Evolutionary conservation across 2,329 filamentous ascomycete genomes (phyloP).

Genomic region (Scedosporium boydii): DNA sequence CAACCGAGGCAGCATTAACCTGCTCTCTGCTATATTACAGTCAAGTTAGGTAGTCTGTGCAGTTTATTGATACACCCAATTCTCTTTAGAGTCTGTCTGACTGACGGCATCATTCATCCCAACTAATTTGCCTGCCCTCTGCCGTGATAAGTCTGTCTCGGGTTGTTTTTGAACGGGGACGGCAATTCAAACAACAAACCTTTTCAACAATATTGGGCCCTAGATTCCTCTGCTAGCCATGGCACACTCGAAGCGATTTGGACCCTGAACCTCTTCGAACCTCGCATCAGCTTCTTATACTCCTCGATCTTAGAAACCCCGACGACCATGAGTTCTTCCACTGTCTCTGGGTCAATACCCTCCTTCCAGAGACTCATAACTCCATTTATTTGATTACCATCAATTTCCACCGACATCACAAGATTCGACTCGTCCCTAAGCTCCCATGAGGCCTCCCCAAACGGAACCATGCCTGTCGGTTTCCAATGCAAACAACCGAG

Average conservation of each 20-base stretch:
- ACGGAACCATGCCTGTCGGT: constrained; percentile 3
- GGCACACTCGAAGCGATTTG: background rate
- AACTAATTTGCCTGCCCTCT: no score
- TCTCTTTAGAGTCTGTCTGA: no score
- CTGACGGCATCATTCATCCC: no score
- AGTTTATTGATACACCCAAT: no score
- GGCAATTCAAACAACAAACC: no score
- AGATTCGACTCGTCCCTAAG: constrained; percentile 3
- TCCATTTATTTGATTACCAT: constrained; percentile 5
- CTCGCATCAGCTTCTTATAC: constrained; percentile 5
- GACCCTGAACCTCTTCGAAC: background rate
- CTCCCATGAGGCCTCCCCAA: constrained; percentile 6
- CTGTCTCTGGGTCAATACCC: background rate
- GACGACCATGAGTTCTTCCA: constrained; percentile 6
- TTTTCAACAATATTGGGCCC: no score
- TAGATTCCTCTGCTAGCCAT: background rate
- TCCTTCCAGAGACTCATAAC: constrained; percentile 4
- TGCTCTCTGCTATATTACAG: no score
- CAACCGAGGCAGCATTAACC: no score
- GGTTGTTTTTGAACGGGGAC: no score
- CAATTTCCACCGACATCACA: constrained; percentile 1
- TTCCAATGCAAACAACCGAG: constrained; percentile 3
- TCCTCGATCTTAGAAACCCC: constrained; percentile 7
- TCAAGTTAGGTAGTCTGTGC: no score
- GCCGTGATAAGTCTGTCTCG: no score